Conservation (phyloP, 2,329 filamentous ascomycete genomes). For the Ascochyta clinopodiicola region DNA sequence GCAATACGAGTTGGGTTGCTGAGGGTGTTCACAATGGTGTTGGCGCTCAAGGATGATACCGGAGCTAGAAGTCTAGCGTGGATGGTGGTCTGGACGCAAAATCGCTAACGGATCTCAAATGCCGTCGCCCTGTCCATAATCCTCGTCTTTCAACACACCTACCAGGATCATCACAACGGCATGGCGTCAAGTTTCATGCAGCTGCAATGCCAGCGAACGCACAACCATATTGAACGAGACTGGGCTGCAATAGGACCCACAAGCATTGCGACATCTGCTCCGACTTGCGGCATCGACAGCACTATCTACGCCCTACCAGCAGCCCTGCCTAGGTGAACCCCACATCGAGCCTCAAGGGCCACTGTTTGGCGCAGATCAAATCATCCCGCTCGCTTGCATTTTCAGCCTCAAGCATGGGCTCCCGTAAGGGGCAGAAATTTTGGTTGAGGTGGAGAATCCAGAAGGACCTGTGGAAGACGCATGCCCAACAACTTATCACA, state of each 20-base stretch:
- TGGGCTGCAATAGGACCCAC: neutral
- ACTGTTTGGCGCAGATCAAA: constrained; percentile 2
- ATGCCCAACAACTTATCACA: constrained; percentile 15
- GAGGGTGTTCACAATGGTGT: neutral
- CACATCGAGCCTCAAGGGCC: neutral
- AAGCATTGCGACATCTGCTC: neutral
- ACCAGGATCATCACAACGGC: neutral
- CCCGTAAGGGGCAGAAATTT: neutral
- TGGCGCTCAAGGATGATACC: constrained; percentile 1
- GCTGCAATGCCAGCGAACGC: neutral
- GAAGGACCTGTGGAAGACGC: constrained; percentile 2
- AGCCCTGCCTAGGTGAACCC: neutral
- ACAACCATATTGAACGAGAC: neutral
- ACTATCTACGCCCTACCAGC: neutral
- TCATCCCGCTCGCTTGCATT: neutral
- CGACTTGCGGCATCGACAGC: neutral
- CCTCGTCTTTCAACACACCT: neutral
- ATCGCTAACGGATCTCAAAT: neutral
- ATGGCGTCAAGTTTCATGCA: neutral
- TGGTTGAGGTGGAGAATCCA: constrained; percentile 13
- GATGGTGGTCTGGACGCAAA: neutral
- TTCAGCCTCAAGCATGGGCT: neutral
- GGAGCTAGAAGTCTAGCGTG: neutral
- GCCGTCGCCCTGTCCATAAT: neutral
- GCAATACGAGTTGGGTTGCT: neutral